Conservation (phyloP, 495 filamentous ascomycete genomes). For the Aspergillus heteromorphus region DNA sequence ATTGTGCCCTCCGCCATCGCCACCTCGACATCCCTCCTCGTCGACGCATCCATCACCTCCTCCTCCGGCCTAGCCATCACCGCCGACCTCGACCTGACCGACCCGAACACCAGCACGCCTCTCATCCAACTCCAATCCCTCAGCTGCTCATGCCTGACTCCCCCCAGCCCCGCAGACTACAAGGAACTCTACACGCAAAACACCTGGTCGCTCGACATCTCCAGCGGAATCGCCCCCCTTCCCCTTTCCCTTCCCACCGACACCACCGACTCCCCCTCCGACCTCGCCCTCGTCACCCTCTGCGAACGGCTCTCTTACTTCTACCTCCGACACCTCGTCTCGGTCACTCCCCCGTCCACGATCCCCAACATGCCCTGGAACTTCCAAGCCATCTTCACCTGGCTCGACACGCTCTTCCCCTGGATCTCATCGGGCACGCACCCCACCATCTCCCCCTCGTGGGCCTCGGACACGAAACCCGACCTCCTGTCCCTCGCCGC, state of each 20-base stretch:
- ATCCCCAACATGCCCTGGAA: not conserved
- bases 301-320: not conserved
- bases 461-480: not conserved
- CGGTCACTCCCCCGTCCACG: not conserved
- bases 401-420: not conserved
- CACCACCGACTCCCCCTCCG: not conserved
- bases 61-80: not conserved
- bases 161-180: not conserved
- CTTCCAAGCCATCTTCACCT: not conserved
- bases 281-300: not conserved
- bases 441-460: not conserved
- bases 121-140: not conserved
- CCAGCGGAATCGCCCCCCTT: not conserved
- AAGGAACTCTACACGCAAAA: not conserved
- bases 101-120: not conserved
- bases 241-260: not conserved
- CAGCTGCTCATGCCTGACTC: not conserved
- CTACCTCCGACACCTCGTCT: not conserved
- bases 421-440: not conserved
- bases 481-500: not conserved
- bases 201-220: not conserved
- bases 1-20: not conserved
- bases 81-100: not conserved
- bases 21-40: not conserved
- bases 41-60: not conserved